Conservation (phyloP, 169 alveolate genomes). For the Amoebophrya sp. region DNA sequence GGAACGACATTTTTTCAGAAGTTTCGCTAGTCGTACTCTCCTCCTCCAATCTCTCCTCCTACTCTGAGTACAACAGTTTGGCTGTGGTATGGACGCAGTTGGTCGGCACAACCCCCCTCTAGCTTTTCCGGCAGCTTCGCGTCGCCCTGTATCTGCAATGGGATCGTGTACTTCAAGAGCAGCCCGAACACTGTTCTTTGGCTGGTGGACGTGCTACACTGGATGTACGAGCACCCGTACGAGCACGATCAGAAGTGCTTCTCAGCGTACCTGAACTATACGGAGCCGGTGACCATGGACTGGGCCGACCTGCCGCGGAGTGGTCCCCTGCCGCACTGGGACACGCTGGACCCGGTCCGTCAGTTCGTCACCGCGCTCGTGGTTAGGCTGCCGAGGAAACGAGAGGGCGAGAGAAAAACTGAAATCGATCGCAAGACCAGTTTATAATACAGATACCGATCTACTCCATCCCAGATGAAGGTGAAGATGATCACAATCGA, state of each 20-base stretch:
- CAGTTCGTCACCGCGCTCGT: slow-evolving; percentile 1
- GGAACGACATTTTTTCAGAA: too few species aligned
- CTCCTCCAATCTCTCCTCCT: too few species aligned
- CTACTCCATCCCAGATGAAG: too few species aligned
- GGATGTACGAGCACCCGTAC: slow-evolving; percentile 12
- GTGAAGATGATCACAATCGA: too few species aligned
- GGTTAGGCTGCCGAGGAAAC: too few species aligned
- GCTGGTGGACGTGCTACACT: background rate
- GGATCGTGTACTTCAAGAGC: background rate
- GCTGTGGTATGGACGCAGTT: too few species aligned
- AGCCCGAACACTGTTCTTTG: background rate
- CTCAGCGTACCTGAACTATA: background rate
- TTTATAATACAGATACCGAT: too few species aligned
- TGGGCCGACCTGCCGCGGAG: background rate
- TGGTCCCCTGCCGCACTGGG: background rate
- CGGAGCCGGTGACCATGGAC: background rate
- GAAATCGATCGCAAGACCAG: too few species aligned
- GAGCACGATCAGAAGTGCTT: slow-evolving; percentile 9
- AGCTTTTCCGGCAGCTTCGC: background rate
- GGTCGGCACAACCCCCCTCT: too few species aligned
- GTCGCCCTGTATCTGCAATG: background rate
- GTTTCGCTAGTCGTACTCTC: too few species aligned
- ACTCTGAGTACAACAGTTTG: too few species aligned
- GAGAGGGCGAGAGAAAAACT: too few species aligned
- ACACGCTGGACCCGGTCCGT: background rate